Base-by-base conservation (phyloP, 2,329 filamentous ascomycete species). In the Trichoderma koningii region DNA sequence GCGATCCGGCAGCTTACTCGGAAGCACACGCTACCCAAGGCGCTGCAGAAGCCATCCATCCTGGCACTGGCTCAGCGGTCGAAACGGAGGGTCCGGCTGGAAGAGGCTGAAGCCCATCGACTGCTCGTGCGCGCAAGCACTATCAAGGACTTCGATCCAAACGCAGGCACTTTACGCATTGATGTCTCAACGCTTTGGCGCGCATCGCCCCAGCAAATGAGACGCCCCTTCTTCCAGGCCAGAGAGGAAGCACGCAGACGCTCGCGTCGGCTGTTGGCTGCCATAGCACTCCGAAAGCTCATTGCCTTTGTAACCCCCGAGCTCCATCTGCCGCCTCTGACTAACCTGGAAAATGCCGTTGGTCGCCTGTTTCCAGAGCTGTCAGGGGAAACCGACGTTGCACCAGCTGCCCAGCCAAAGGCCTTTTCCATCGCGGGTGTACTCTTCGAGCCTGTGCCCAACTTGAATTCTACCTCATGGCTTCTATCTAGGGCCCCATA, bases 1-100 rank as follows among this genome's bases (percentile, higher is more conserved):
- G 88, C 94, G 0, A 81, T 97, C 44, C 86, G 94, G 38, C 79
- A 89, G 73, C 75, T 96, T 50, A 81, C 85, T 21, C 77, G 80
- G 28, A 76, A 83, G 5, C 77, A 88, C 65, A 72, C 75, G 3
- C 78, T 98, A 4, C 94, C 95, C 0, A 75, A 74, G 10, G 92
- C 93, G 0, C 77, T 98, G 2, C 85, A 85, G 67, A 87, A 87
- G 63, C 78, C 83, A 0, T 81, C 86, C 0, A 81, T 97, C 5
- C 76, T 94, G 2, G 76, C 78, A 0, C 77, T 96, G 57, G 81
- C 89, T 1, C 73, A 79, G 17, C 81, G 81, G 38, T 83, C 85
- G 34, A 79, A 82, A 52, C 70, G 70, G 14, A 81, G 79, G 7
- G 76, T 79, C 0, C 70, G 76, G 3, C 69, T 74, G 1, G 78